These are phyloP conservation scores for Westerdykella ornata DNA, from an alignment of 2,329 filamentous ascomycete species.

Conservation along the genomic window DNA sequence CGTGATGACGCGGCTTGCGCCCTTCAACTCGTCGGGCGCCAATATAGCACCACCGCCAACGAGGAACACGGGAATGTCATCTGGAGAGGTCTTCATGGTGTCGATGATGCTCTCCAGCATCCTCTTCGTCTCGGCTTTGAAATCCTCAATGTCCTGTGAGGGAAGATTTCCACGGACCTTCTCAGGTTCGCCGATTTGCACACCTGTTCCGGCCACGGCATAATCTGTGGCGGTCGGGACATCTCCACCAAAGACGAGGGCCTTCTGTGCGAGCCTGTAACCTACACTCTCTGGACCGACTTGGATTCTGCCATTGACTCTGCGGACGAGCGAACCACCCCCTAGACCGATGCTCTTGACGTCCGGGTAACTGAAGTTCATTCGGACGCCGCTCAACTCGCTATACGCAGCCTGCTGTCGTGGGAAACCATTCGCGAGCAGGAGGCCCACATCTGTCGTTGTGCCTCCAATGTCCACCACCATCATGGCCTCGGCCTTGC, in stretches of 20 bases:
- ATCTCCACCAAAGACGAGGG: constrained; percentile 52
- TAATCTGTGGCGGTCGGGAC: constrained; percentile 56
- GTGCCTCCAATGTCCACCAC: constrained; percentile 63
- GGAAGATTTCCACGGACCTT: constrained; percentile 33
- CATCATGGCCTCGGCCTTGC: constrained; percentile 45
- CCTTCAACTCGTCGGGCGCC: constrained; percentile 49
- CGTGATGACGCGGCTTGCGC: constrained; percentile 52
- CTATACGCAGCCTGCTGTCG: constrained; percentile 57
- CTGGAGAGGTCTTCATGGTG: constrained; percentile 56
- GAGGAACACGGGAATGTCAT: constrained; percentile 54
- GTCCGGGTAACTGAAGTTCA: constrained; percentile 52
- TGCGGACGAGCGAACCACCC: constrained; percentile 51
- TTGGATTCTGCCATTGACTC: constrained; percentile 34
- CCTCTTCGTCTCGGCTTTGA: constrained; percentile 40
- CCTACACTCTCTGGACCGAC: constrained; percentile 59
- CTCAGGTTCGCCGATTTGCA: constrained; percentile 41
- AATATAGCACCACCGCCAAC: constrained; percentile 59
- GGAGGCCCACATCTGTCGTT: constrained; percentile 57
- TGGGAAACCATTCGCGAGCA: constrained; percentile 57
- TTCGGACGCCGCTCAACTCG: constrained; percentile 56
- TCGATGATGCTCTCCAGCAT: constrained; percentile 54
- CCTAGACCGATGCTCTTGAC: constrained; percentile 55
- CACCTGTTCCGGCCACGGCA: constrained; percentile 33
- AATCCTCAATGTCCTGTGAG: constrained; percentile 34
- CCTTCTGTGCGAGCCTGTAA: constrained; percentile 49